These are phyloP conservation scores for Agaricus sinodeliciosus DNA, from an alignment of 768 basidiomycete genomes.

Conservation along the genomic window DNA sequence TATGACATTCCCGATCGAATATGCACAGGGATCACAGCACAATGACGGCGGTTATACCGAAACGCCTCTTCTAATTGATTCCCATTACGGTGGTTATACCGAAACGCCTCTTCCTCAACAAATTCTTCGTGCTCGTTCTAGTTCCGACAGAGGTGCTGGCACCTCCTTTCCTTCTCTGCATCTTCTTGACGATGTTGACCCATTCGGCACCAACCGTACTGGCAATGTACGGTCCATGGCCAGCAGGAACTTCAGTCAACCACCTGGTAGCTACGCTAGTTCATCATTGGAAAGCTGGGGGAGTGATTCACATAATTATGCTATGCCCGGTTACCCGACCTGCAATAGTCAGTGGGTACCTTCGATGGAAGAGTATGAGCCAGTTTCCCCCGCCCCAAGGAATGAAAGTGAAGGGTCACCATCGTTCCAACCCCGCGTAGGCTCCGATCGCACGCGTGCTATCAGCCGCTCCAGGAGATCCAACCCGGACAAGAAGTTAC, in stretches of 20 bases:
- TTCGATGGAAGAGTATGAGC: not conserved
- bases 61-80: not conserved
- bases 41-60: not conserved
- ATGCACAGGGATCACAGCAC: not conserved
- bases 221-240: not conserved
- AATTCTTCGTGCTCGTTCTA: not conserved
- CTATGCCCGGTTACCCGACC: not conserved
- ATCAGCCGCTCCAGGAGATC: slow-evolving; percentile 5
- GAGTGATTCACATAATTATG: not conserved
- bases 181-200: not conserved
- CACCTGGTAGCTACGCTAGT: not conserved
- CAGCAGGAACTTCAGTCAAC: slow-evolving; percentile 1
- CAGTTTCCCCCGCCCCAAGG: not conserved
- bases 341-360: not conserved
- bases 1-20: not conserved
- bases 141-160: not conserved
- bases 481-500: slow-evolving; percentile 3
- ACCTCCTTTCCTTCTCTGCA: not conserved
- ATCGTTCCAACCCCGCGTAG: not conserved
- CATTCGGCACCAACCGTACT: not conserved
- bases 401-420: not conserved
- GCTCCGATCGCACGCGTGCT: slow-evolving; percentile 7
- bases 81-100: not conserved
- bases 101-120: not conserved
- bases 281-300: not conserved